These are phyloP conservation scores for Panicum virgatum DNA, from an alignment of 202 grass and related monocot species.

Conservation along the genomic window DNA sequence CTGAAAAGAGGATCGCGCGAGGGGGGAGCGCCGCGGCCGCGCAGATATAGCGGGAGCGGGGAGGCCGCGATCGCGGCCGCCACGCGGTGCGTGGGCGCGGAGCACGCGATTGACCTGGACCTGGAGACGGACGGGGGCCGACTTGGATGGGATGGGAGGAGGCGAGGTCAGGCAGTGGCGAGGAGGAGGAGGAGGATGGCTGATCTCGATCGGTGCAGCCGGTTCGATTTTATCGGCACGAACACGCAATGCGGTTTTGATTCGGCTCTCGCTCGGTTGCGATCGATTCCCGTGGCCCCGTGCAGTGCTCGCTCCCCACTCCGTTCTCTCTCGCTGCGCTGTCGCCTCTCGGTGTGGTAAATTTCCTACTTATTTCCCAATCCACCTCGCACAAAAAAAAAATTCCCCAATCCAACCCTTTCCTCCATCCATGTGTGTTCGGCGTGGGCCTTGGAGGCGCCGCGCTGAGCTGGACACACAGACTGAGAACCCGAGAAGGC, in stretches of 20 bases:
- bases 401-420: not conserved
- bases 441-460: not conserved
- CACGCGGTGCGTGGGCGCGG: conserved; percentile 37
- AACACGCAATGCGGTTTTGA: conserved; percentile 36
- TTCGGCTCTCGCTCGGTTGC: not conserved
- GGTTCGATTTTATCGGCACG: conserved; percentile 37
- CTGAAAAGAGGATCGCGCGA: not conserved
- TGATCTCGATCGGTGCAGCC: not conserved
- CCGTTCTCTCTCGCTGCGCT: not conserved
- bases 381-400: too few species aligned
- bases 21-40: not conserved
- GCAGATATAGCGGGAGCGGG: not conserved
- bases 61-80: conserved; percentile 36
- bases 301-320: too few species aligned
- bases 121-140: not conserved
- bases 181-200: not conserved
- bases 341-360: too few species aligned
- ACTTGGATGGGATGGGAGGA: not conserved
- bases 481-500: conserved; percentile 55
- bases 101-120: conserved; percentile 26
- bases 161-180: not conserved
- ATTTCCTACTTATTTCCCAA: too few species aligned
- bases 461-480: not conserved
- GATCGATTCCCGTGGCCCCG: too few species aligned
- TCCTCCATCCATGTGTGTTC: too few species aligned